phyloP scores from a whole-genome alignment of 805 yeast genomes.

The Wickerhamiella domercqiae region DNA sequence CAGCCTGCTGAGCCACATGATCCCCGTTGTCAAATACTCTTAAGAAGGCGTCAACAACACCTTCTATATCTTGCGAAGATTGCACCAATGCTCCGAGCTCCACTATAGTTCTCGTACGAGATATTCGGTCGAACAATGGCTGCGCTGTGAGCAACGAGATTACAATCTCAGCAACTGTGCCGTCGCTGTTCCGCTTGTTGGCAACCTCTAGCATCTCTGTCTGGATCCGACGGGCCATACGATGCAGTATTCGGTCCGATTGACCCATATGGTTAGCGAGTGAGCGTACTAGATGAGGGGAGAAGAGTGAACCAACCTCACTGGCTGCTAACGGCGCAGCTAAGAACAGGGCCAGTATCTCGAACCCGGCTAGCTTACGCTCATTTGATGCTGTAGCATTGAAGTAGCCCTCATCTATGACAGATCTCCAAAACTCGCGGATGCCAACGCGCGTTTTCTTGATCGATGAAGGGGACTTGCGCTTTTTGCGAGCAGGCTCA shows the following conservation, averaged over 20 bases:
- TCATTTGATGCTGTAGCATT: slow-evolving; percentile 66
- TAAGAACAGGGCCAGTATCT: slow-evolving; percentile 43
- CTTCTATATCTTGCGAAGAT: neutral
- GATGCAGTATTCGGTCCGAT: slow-evolving; percentile 47
- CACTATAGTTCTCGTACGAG: neutral
- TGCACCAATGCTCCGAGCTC: neutral
- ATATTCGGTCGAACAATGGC: slow-evolving; percentile 1
- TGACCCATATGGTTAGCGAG: slow-evolving; percentile 65
- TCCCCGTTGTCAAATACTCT: neutral
- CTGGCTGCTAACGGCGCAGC: slow-evolving; percentile 10
- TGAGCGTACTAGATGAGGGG: slow-evolving; percentile 27
- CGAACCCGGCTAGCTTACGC: slow-evolving; percentile 75
- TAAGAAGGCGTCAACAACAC: slow-evolving; percentile 11
- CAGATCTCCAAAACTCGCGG: slow-evolving; percentile 62
- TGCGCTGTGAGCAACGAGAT: slow-evolving; percentile 31
- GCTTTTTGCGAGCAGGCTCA: slow-evolving; percentile 23
- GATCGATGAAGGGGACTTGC: slow-evolving; percentile 23
- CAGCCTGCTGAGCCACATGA: slow-evolving; percentile 31
- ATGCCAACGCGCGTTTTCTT: slow-evolving; percentile 18
- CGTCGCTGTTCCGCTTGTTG: slow-evolving; percentile 23
- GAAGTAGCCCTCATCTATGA: slow-evolving; percentile 69
- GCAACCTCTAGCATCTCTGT: slow-evolving; percentile 28
- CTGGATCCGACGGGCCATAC: slow-evolving; percentile 43
- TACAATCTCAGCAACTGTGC: slow-evolving; percentile 26
- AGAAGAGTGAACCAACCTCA: slow-evolving; percentile 16